These are phyloP conservation scores for Mortierella sp. DNA, from an alignment of 371 early-diverging fungal species.

Conservation along the genomic window DNA sequence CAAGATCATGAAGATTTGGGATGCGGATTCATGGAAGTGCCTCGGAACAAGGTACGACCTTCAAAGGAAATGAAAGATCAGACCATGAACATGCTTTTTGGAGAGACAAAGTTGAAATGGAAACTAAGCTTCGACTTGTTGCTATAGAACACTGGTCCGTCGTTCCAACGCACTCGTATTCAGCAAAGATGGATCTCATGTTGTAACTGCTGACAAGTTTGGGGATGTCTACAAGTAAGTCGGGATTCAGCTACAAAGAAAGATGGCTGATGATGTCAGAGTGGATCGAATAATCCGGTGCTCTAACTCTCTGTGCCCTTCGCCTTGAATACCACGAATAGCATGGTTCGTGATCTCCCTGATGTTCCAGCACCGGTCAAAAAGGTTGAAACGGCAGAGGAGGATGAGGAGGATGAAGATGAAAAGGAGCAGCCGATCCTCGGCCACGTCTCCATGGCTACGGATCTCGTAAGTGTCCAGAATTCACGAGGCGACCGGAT, in stretches of 20 bases:
- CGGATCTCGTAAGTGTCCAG: slow-evolving; percentile 74
- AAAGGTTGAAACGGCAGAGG: slow-evolving; percentile 20
- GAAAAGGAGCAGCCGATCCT: slow-evolving; percentile 74
- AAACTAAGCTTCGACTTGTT: neutral
- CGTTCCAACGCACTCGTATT: slow-evolving; percentile 79
- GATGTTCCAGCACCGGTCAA: slow-evolving; percentile 40
- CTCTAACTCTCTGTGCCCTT: too few species aligned
- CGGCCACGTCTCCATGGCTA: slow-evolving; percentile 95
- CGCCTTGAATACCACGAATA: slow-evolving; percentile 4
- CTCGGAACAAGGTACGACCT: slow-evolving; percentile 59
- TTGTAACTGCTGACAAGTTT: slow-evolving; percentile 94
- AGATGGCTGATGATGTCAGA: neutral
- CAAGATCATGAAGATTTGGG: slow-evolving; percentile 76
- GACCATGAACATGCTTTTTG: slow-evolving; percentile 1
- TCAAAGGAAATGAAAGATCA: neutral
- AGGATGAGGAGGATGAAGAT: slow-evolving; percentile 52
- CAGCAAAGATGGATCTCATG: slow-evolving; percentile 60
- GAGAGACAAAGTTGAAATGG: neutral
- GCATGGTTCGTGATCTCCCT: slow-evolving; percentile 47
- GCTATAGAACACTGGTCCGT: slow-evolving; percentile 64
- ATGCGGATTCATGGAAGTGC: slow-evolving; percentile 69
- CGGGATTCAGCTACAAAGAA: neutral
- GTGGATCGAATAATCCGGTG: too few species aligned
- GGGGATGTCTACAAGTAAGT: slow-evolving; percentile 90
- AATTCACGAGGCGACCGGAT: neutral